Base-by-base conservation (phyloP, 768 basidiomycete genomes). In the Phylloporus arenicola region DNA sequence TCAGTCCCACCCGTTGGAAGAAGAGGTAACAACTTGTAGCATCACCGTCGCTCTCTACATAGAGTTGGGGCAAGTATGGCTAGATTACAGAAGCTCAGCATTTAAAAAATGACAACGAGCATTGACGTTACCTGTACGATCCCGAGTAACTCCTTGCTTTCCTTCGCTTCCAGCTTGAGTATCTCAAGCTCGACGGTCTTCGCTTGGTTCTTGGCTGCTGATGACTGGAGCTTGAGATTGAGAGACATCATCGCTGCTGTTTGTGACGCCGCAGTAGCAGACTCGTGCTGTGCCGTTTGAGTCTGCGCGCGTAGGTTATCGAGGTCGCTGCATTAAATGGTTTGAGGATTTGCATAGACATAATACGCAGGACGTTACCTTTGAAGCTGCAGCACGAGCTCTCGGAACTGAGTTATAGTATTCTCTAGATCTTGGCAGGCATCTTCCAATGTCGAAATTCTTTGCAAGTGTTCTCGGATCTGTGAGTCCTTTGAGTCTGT, bases 211-310 rank as follows among this genome's bases (percentile, higher is more conserved):
- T 95, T 96, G 27, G 86, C 77, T 0, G 88, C 92, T 2, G 92
- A 80, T 0, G 89, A 89, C 66, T 98, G 95, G 6, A 99, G 77
- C 65, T 91, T 96, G 67, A 96, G 78, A 67, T 97, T 98, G 46
- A 96, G 75, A 41, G 92, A 92, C 78, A 98, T 84, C 75, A 97
- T 86, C 3, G 89, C 88, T 3, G 94, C 94, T 0, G 90, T 87
- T 61, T 97, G 93, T 1, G 86, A 88, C 13, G 82, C 85, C 14
- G 91, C 88, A 0, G 83, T 81, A 1, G 87, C 86, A 3, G 88
- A 88, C 64, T 93, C 89, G 24, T 79, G 77, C 58, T 91, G 88
- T 1, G 88, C 89, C 0, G 83, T 86, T 61, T 90, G 87, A 4
- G 92, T 92, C 63, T 93, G 86, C 13, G 84, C 73, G 29, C 92